These are phyloP conservation scores for Proliferodiscus dingleyae DNA, from an alignment of 2,329 filamentous ascomycete genomes.

Conservation along the genomic window DNA sequence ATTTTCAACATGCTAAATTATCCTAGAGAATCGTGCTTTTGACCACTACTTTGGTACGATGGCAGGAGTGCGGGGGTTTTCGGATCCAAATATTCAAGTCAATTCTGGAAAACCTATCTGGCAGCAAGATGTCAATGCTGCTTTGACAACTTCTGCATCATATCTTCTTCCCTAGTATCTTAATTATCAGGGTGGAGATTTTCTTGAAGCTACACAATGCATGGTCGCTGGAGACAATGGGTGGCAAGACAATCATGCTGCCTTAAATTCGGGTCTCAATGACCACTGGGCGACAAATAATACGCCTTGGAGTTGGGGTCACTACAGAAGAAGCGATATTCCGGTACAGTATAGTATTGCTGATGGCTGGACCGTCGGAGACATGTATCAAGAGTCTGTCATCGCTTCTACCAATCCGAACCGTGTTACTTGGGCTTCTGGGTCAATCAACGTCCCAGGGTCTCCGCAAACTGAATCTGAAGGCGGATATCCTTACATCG, in stretches of 20 bases:
- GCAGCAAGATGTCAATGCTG: conserved; percentile 18
- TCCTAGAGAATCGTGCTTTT: conserved; percentile 20
- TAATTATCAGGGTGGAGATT: conserved; percentile 49
- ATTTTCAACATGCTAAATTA: not conserved
- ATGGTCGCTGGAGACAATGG: conserved; percentile 47
- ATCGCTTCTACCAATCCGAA: conserved; percentile 42
- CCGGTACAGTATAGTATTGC: conserved; percentile 51
- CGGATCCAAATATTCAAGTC: conserved; percentile 49
- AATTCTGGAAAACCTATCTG: conserved; percentile 31
- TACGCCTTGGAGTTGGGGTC: conserved; percentile 48
- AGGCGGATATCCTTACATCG: conserved; percentile 38
- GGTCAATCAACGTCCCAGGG: conserved; percentile 41
- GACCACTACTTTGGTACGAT: conserved; percentile 48
- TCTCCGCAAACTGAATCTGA: conserved; percentile 36
- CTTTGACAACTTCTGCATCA: conserved; percentile 35
- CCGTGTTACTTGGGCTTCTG: conserved; percentile 41
- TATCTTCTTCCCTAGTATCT: conserved; percentile 49
- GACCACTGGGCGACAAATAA: conserved; percentile 50
- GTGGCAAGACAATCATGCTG: conserved; percentile 47
- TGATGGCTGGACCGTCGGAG: conserved; percentile 48
- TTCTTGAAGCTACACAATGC: conserved; percentile 48
- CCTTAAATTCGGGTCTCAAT: conserved; percentile 46
- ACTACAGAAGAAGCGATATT: conserved; percentile 47
- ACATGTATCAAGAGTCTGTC: conserved; percentile 39
- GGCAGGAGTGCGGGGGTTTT: conserved; percentile 50